These are phyloP conservation scores for Carex littledalei DNA, from an alignment of 176 grass and related monocot species.

Conservation along the genomic window DNA sequence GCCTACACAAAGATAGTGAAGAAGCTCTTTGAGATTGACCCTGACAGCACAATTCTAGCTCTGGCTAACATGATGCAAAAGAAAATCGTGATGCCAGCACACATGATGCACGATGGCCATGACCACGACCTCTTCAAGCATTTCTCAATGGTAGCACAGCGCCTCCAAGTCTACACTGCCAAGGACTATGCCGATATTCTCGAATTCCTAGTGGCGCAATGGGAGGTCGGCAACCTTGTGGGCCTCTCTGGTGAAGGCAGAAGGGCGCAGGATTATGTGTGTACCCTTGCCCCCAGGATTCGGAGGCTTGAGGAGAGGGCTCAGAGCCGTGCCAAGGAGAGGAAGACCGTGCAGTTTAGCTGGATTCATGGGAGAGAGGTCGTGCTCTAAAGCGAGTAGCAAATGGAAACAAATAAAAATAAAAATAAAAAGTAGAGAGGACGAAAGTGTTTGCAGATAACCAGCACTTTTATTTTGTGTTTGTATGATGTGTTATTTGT, in stretches of 20 bases:
- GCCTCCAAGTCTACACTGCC: constrained; percentile 49
- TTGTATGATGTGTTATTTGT: not conserved
- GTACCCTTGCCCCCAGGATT: constrained; percentile 58
- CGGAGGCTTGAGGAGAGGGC: constrained; percentile 70
- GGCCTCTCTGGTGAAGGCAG: constrained; percentile 60
- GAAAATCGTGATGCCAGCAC: constrained; percentile 69
- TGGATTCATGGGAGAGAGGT: constrained; percentile 82
- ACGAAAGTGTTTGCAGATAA: not conserved
- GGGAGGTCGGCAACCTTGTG: constrained; percentile 49
- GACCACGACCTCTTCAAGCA: constrained; percentile 48
- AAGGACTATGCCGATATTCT: constrained; percentile 70
- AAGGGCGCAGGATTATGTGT: constrained; percentile 75
- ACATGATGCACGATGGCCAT: constrained; percentile 59
- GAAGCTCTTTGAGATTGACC: constrained; percentile 82
- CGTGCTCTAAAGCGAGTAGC: constrained; percentile 36
- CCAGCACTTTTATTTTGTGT: not conserved
- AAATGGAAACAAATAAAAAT: not conserved
- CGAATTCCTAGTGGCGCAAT: constrained; percentile 58
- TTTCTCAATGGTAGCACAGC: constrained; percentile 49
- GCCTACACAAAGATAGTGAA: constrained; percentile 90
- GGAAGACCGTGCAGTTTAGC: constrained; percentile 51
- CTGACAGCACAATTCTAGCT: constrained; percentile 41
- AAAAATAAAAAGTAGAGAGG: not conserved
- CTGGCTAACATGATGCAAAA: constrained; percentile 79
- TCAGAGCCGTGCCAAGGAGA: constrained; percentile 47